Base-by-base conservation (phyloP, 805 yeast species). In the Spathaspora arborariae region DNA sequence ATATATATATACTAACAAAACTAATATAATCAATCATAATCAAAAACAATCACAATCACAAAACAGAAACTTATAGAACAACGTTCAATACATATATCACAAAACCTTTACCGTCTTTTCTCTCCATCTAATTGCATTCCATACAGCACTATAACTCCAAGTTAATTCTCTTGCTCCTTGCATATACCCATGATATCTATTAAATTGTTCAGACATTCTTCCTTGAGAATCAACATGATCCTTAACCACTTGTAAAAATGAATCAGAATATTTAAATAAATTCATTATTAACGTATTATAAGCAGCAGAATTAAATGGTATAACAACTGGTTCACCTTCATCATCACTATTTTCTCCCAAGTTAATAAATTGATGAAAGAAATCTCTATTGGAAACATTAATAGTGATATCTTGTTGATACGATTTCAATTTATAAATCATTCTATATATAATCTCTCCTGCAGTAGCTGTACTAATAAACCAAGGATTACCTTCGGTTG, bases 401-500 rank as follows among this genome's bases (percentile, higher is more conserved):
- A 81, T 67, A 0, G 73, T 56, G 39, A 85, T 61, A 58, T 81
- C 82, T 22, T 67, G 50, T 41, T 69, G 55, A 16, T 61, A 51
- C 6, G 54, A 54, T 51, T 70, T 65, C 35, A 76, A 62, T 51
- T 76, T 76, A 59, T 67, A 67, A 21, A 85, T 70, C 48, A 79
- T 59, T 56, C 78, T 80, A 63, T 76, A 84, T 38, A 85, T 59
- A 15, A 84, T 54, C 59, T 84, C 88, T 4, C 88, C 70, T 2
- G 88, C 88, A 3, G 85, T 72, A 0, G 85, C 79, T 1, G 92
- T 86, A 2, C 87, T 70, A 48, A 91, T 77, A 59, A 90, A 89
- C 98, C 97, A 91, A 5, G 98, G 97, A 58, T 91, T 90, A 2
- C 97, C 97, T 56, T 84, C 88, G 26, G 84, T 73, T 0, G 77